Evolutionary conservation across 345 rosid species (phyloP).

Genomic region (sweet orange (Citrus sinensis)): DNA sequence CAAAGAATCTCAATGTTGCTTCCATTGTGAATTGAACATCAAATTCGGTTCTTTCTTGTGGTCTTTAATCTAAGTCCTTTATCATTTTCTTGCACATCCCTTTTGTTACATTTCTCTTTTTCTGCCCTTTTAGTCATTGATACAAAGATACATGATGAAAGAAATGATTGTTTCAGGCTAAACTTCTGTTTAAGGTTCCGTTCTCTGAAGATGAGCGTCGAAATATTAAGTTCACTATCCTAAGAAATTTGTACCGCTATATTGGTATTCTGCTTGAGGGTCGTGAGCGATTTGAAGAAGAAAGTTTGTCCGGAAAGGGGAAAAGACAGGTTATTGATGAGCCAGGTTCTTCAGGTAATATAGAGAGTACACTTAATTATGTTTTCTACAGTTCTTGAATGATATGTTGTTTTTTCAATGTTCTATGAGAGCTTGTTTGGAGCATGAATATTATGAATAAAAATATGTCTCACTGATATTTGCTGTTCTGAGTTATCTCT

Average conservation of each 20-base stretch:
- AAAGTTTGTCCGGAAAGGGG: slow-evolving; percentile 37
- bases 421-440: neutral
- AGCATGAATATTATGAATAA: neutral
- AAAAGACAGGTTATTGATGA: slow-evolving; percentile 31
- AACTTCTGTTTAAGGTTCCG: slow-evolving; percentile 55
- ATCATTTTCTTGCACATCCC: neutral
- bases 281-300: slow-evolving; percentile 59
- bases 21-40: neutral
- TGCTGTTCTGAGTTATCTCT: neutral
- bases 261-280: slow-evolving; percentile 69
- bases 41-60: neutral
- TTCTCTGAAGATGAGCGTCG: slow-evolving; percentile 77
- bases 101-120: neutral
- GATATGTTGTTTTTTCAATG: neutral
- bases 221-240: slow-evolving; percentile 67
- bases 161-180: slow-evolving; percentile 57
- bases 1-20: neutral
- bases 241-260: slow-evolving; percentile 68
- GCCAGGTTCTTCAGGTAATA: slow-evolving; percentile 44
- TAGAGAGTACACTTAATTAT: neutral
- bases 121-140: neutral
- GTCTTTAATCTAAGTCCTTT: neutral
- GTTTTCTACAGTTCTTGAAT: neutral
- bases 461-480: neutral
- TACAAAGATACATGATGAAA: neutral